These are phyloP conservation scores for Podaxis sp. DNA, from an alignment of 768 basidiomycete species.

Conservation along the genomic window DNA sequence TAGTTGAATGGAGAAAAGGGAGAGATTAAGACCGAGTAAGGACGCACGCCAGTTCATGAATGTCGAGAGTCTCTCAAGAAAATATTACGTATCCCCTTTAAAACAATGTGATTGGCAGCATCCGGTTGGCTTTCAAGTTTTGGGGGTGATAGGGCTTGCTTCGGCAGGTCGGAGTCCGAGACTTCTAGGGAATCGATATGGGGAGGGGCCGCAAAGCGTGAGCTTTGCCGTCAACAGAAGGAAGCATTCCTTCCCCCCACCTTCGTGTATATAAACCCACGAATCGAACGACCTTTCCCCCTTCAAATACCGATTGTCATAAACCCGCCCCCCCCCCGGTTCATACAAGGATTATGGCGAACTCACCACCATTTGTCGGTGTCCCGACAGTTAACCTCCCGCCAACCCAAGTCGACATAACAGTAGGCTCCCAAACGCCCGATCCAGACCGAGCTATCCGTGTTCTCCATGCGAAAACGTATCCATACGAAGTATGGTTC, in stretches of 20 bases:
- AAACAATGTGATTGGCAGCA: not conserved
- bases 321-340: not conserved
- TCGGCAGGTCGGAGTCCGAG: not conserved
- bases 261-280: not conserved
- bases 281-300: too few species aligned
- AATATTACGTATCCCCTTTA: not conserved
- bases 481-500: conserved; percentile 33
- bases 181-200: not conserved
- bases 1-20: not conserved
- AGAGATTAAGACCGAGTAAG: too few species aligned
- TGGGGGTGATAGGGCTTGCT: not conserved
- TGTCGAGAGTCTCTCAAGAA: not conserved
- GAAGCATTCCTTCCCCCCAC: not conserved
- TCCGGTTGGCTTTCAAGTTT: not conserved
- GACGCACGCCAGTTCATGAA: not conserved
- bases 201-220: not conserved
- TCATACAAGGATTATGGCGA: not conserved
- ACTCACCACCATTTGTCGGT: not conserved
- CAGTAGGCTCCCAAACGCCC: not conserved
- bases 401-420: not conserved
- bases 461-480: conserved; percentile 13
- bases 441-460: conserved; percentile 9
- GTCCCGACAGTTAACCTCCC: not conserved
- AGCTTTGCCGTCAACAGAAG: not conserved
- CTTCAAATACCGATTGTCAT: not conserved